These are phyloP conservation scores for Arthroderma sp. DNA, from an alignment of 2,329 filamentous ascomycete species.

Conservation along the genomic window DNA sequence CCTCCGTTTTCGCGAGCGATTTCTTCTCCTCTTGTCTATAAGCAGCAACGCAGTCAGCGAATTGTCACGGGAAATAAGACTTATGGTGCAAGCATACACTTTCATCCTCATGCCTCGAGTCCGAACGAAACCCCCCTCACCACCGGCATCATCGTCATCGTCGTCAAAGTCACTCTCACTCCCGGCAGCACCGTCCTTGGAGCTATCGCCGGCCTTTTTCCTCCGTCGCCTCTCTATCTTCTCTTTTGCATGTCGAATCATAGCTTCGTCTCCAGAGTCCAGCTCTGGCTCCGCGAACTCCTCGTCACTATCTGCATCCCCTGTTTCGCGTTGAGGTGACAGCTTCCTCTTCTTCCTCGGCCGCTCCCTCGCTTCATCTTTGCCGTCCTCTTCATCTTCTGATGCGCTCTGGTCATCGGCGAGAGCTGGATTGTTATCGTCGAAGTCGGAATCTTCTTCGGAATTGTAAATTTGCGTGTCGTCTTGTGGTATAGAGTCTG, in stretches of 20 bases:
- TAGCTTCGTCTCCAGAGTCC: constrained; percentile 46
- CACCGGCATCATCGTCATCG: constrained; percentile 33
- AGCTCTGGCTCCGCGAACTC: constrained; percentile 28
- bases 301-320: constrained; percentile 13
- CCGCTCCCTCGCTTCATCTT: constrained; percentile 17
- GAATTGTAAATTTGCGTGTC: constrained; percentile 25
- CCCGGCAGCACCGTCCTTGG: constrained; percentile 27
- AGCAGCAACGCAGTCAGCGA: background rate
- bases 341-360: constrained; percentile 31
- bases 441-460: constrained; percentile 36
- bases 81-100: constrained; percentile 26
- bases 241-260: constrained; percentile 39
- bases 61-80: background rate
- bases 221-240: constrained; percentile 31
- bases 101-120: constrained; percentile 42
- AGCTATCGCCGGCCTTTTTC: constrained; percentile 21
- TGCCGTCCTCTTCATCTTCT: constrained; percentile 21
- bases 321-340: constrained; percentile 18
- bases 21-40: constrained; percentile 37
- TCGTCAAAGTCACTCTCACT: constrained; percentile 20
- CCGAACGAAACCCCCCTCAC: constrained; percentile 41
- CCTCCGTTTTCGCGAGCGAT: constrained; percentile 36
- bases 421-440: constrained; percentile 23
- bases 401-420: constrained; percentile 22
- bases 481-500: background rate